Evolutionary conservation across 2,329 filamentous ascomycete genomes (phyloP), one percentile per base, ranked within the genome.

Genomic region (Paracoccidioides brasiliensis): DNA sequence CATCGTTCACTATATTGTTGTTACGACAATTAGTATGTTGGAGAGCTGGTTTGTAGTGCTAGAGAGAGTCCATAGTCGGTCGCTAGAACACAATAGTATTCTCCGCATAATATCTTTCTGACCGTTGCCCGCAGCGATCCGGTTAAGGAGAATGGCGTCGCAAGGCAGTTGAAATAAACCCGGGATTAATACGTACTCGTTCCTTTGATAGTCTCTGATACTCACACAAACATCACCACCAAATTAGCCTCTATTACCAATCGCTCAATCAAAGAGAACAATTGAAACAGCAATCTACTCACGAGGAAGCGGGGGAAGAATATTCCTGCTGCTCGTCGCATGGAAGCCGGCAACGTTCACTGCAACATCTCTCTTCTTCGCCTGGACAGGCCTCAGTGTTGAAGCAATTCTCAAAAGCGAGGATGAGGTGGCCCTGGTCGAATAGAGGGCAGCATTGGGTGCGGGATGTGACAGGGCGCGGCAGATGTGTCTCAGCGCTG

Each of bases 281-380:
- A 3, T 28, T 14, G 22, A n/a, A 48, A 4, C 32, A 49, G 52
- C 33, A 48, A 10, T 14, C 7, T 32, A 80, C 86, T 75, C 78
- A 93, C 90, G 93, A 67, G 90, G 90, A 62, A 86, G 81, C 55
- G 90, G 84, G 58, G 91, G 89, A 56, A 98, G 80, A 67, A 91
- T 85, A 68, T 80, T 78, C 72, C 82, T 81, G 74, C 81, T 81
- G 72, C 82, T 79, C 44, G 88, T 88, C 66, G 85, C 88, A 74
- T 96, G 90, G 80, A 98, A 95, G 64, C 87, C 84, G 62, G 90
- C 85, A 65, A 84, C 78, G 71, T 83, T 78, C 63, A 74, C 72
- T 56, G 68, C 62, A 40, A 65, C 64, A 55, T 62, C 68, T 61
- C 64, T 68, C 62, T 64, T 66, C 60, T 64, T 67, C 60, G 65